Base-by-base conservation (phyloP, 164 flowering plant genomes). In the Kalanchoe fedtschenkoi region DNA sequence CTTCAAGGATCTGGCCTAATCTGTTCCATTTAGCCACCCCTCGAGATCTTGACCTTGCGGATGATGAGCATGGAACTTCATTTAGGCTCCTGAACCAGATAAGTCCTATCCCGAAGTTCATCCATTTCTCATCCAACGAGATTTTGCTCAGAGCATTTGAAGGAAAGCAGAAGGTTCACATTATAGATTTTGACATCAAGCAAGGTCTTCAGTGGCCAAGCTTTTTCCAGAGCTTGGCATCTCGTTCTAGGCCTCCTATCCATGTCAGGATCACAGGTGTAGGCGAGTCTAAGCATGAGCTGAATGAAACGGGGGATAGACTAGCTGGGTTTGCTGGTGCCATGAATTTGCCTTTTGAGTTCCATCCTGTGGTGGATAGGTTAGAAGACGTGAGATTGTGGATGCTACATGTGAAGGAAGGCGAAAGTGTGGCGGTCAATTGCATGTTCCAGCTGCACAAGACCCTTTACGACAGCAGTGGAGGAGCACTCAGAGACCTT, bases 171-270 rank as follows among this genome's bases (percentile, higher is more conserved):
- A 75, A 80, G 68, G 88, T 93, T 65, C 97, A 93, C 68, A 82
- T 90, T 41, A 88, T 93, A 41, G 99, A 93, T 73, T 93, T 93
- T 11, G 95, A 90, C 74, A 83, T 90, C 55, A 87, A 87, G 78
- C 96, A 88, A 76, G 99, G 99, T 33, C 89, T 93, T 32, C 99
- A 93, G 53, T 93, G 97, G 97, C 95, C 97, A 44, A 74, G 95
- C 55, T 68, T 93, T 63, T 84, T 90, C 66, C 97, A 93, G 71
- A 88, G 97, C 67, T 74, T 93, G 65, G 96, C 92, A 54, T 71
- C 80, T 33, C 78, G 97, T 69, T 21, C 78, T 19, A 75, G 72
- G 51, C 97, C 95, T 13, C 97, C 99, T 1, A 78, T 71, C 77
- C 99, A 88, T 67, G 88, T 93, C 24, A 75, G 99, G 68, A 85